phyloP scores from a whole-genome alignment of 805 yeast genomes.

The Wilhelminamyces savonicus region DNA sequence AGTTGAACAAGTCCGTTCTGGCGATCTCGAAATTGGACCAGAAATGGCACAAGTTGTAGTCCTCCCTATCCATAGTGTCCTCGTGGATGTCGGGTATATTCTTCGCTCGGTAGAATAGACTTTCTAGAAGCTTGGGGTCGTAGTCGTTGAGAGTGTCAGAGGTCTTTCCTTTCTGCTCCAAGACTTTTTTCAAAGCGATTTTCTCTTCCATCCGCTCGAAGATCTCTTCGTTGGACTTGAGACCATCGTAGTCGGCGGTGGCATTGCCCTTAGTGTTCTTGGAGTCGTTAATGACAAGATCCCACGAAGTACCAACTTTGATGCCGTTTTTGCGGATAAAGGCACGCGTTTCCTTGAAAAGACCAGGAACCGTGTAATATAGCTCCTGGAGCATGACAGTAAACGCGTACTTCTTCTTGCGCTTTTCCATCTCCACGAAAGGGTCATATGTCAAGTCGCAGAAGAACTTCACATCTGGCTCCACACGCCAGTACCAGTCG shows the following conservation, averaged over 20 bases:
- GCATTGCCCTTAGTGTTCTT: slow-evolving; percentile 16
- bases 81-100: slow-evolving; percentile 25
- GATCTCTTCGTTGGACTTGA: slow-evolving; percentile 14
- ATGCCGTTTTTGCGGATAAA: slow-evolving; percentile 47
- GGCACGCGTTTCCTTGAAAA: slow-evolving; percentile 66
- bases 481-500: slow-evolving; percentile 96
- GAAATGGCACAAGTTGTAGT: slow-evolving; percentile 77
- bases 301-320: slow-evolving; percentile 62
- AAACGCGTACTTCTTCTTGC: slow-evolving; percentile 76
- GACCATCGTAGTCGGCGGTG: slow-evolving; percentile 14
- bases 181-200: slow-evolving; percentile 16
- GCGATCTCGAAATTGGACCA: slow-evolving; percentile 96
- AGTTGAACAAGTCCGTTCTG: slow-evolving; percentile 64
- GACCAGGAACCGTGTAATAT: slow-evolving; percentile 72
- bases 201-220: slow-evolving; percentile 21
- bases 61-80: slow-evolving; percentile 60
- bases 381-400: slow-evolving; percentile 75
- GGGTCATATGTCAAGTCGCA: slow-evolving; percentile 94
- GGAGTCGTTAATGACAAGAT: slow-evolving; percentile 44
- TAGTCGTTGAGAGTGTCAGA: slow-evolving; percentile 11
- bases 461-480: slow-evolving; percentile 69
- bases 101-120: slow-evolving; percentile 33
- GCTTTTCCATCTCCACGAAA: slow-evolving; percentile 67
- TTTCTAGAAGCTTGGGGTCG: slow-evolving; percentile 20
- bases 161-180: slow-evolving; percentile 14